Evolutionary conservation across 2,329 filamentous ascomycete genomes (phyloP), one percentile per base, ranked within the genome.

Genomic region (Didymella sp.): DNA sequence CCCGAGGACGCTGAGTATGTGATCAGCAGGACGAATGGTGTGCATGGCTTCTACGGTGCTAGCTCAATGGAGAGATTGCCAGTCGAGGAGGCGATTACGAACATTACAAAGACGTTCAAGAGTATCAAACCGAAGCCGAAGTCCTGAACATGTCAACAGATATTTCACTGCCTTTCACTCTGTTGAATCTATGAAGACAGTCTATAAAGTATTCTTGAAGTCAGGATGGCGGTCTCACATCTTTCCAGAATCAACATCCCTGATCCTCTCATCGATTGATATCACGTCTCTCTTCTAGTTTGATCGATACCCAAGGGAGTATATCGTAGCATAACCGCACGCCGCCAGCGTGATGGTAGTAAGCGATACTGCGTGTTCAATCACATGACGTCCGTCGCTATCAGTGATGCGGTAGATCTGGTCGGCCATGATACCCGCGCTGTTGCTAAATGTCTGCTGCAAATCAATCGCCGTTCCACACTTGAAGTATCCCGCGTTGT

Each of bases 31-130:
- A 87, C 85, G 0, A 81, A 79, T 35, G 87, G 87, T 0, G 77
- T 90, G n/a, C 87, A 90, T 75, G 88, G 88, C 0, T 90, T 91
- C 72, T 90, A 86, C 65, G 88, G 88, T 0, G 88, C 88, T 11
- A 89, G 86, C 59, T 86, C 84, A 51, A 88, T 90, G 84, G 88
- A 90, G 73, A 77, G 87, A 40, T 73, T 90, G 59, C 87, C 88
- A 0, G 87, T 90, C 11, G 88, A 90, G 69, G 77, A 82, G 56
- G 87, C 88, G 0, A 89, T 90, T 53, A 84, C 80, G 46, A 79
- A 81, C 48, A 84, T 84, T 40, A 84, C 83, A 4, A 79, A 77
- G 62, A 75, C 78, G 15, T 87, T 87, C 70, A 87, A 86, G 65
- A 66, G 51, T 0, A 51, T 77, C 19, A 70, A 65, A 33, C 48